Percentiles rank a stretch among this genome's conserved stretches.
Conservation (phyloP, 2,329 filamentous ascomycete species). For the Cladosporium phlei region DNA sequence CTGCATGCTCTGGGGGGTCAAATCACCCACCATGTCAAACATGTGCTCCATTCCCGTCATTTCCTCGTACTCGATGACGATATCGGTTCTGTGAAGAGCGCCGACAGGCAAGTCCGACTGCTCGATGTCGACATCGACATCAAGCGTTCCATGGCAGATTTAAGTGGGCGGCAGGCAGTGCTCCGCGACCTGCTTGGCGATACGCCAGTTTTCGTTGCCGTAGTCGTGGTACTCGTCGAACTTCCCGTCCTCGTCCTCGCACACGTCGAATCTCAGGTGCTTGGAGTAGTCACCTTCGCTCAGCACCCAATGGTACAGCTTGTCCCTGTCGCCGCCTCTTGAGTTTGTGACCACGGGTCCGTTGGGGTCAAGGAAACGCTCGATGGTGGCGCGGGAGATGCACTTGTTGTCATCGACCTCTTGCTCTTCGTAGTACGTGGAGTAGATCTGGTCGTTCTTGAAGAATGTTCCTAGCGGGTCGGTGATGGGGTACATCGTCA, state of each 20-base stretch:
- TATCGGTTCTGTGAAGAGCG: constrained; percentile 23
- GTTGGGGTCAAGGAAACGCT: constrained; percentile 22
- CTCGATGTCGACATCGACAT: constrained; percentile 27
- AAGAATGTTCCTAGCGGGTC: constrained; percentile 31
- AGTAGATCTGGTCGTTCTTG: constrained; percentile 14
- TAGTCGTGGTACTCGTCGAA: constrained; percentile 15
- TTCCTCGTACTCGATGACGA: constrained; percentile 26
- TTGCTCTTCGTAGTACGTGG: too few species aligned
- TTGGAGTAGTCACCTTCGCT: constrained; percentile 25
- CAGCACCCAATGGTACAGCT: constrained; percentile 28
- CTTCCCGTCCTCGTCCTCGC: too few species aligned
- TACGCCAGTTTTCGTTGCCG: constrained; percentile 22
- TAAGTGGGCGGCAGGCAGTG: constrained; percentile 24
- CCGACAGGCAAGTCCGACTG: constrained; percentile 30
- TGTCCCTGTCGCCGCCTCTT: constrained; percentile 18
- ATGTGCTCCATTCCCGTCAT: constrained; percentile 25
- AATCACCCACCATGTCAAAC: constrained; percentile 21
- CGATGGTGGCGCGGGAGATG: constrained; percentile 19
- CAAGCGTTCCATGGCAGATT: constrained; percentile 28
- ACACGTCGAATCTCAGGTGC: constrained; percentile 16
- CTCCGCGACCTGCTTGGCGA: constrained; percentile 24
- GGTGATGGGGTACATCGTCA: constrained; percentile 31
- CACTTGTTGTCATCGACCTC: constrained; percentile 5
- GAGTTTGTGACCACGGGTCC: constrained; percentile 23
- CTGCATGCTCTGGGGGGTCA: too few species aligned